Conservation (phyloP, 306 rosid genomes). For the Pueraria montana region DNA sequence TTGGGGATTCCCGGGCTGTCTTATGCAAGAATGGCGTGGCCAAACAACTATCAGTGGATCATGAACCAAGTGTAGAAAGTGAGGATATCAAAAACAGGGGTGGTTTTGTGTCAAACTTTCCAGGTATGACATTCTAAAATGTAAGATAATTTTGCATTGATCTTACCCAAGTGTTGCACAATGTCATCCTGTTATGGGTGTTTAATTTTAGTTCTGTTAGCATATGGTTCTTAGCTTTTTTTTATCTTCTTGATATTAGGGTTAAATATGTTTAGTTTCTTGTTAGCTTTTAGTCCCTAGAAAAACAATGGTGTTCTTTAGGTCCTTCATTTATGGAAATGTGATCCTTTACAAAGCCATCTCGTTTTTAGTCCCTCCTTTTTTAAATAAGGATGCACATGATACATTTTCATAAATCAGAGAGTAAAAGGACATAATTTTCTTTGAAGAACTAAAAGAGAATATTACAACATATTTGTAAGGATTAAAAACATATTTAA, state of each 20-base stretch:
- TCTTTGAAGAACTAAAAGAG: not conserved
- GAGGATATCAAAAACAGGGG: conserved; percentile 78
- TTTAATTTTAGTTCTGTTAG: not conserved
- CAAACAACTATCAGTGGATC: conserved; percentile 84
- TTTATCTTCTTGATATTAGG: not conserved
- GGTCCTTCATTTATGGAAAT: not conserved
- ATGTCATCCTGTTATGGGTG: conserved; percentile 10
- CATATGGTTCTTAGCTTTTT: conserved; percentile 17
- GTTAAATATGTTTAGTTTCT: not conserved
- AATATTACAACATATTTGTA: not conserved
- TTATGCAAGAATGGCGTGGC: conserved; percentile 74
- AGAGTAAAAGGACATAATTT: not conserved
- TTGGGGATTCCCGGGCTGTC: conserved; percentile 97
- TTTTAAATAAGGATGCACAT: not conserved
- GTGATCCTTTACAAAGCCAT: not conserved
- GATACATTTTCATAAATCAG: not conserved
- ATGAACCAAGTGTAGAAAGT: conserved; percentile 80
- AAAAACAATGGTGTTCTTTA: not conserved
- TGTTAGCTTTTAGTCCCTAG: not conserved
- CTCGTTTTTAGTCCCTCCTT: not conserved
- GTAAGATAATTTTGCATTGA: not conserved
- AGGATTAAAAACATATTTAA: not conserved
- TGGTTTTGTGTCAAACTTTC: conserved; percentile 94
- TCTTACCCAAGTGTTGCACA: not conserved
- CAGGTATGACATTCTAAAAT: conserved; percentile 63